Evolutionary conservation across 345 rosid species (phyloP), one percentile per base, ranked within the genome.

Genomic region (Raphanus raphanistrum): DNA sequence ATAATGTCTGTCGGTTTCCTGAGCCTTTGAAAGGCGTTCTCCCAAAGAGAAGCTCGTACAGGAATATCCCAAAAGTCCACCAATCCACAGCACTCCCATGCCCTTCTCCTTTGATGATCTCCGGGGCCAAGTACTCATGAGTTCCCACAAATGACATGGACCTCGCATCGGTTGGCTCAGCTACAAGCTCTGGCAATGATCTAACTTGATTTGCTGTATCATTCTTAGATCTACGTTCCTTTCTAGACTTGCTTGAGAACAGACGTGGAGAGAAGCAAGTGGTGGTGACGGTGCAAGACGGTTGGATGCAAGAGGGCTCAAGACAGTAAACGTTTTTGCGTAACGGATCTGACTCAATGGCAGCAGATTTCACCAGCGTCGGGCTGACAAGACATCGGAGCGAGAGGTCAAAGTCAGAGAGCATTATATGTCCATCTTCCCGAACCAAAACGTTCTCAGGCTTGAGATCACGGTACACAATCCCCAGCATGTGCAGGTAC

Each of bases 31-130:
- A 93, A 62, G 98, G 98, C 11, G 98, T 93, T 85, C 86, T 90
- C 77, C 97, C 98, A 41, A 87, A 89, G 83, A 93, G 82, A 70
- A 93, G 89, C 75, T 93, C 98, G 64, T 87, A 91, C 8, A 93
- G 82, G 80, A 93, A 91, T 68, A 91, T 93, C 66, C 98, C 97
- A 76, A 84, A 90, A 72, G 97, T 93, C 98, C 98, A 93, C 98
- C 98, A 93, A 77, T 93, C 98, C 10, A 93, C 98, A 2, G 98
- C 98, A 81, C 95, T 91, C 71, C 98, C 98, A 81, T 93, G 97
- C 64, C 98, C 98, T 86, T 90, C 98, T 2, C 98, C 97, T 79
- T 90, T 89, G 21, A 92, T 92, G 32, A 92, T 92, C 87, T 92
- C 97, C 0, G 92, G 96, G 21, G 97, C 97, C 76, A 92, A 86